Percentiles rank a stretch among this genome's conserved stretches.
phyloP scores from a whole-genome alignment of 441 rosid genomes.

The Syzygium syzygioides region DNA sequence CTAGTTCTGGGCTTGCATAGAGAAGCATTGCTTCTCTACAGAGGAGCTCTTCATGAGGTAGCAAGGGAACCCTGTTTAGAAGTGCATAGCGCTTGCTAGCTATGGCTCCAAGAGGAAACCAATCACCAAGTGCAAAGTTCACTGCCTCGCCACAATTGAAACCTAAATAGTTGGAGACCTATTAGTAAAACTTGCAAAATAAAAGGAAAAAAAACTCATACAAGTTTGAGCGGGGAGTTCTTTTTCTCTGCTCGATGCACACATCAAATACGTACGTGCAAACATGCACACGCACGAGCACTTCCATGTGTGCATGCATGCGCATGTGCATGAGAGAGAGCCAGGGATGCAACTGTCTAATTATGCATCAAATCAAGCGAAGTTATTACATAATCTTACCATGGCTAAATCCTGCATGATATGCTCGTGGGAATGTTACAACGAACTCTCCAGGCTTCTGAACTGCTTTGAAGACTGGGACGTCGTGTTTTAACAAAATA shows the following conservation, averaged over 20 bases:
- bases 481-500: conserved; percentile 69
- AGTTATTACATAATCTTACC: conserved; percentile 36
- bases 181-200: background rate
- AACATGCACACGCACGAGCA: background rate
- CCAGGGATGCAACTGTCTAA: background rate
- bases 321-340: background rate
- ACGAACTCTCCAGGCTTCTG: conserved; percentile 98
- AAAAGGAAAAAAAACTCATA: background rate
- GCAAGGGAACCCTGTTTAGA: conserved; percentile 83
- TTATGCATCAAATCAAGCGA: background rate
- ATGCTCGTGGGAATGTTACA: conserved; percentile 92
- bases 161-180: conserved; percentile 34
- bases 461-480: conserved; percentile 95
- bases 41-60: conserved; percentile 96
- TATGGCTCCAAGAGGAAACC: conserved; percentile 94
- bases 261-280: background rate
- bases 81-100: conserved; percentile 91
- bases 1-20: conserved; percentile 33
- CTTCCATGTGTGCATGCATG: background rate
- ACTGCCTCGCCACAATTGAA: conserved; percentile 99
- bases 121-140: conserved; percentile 93
- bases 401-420: conserved; percentile 99
- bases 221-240: background rate
- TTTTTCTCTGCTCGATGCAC: background rate
- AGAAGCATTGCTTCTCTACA: conserved; percentile 96